Conservation (phyloP, 768 basidiomycete species). For the Botryobasidium botryosum region DNA sequence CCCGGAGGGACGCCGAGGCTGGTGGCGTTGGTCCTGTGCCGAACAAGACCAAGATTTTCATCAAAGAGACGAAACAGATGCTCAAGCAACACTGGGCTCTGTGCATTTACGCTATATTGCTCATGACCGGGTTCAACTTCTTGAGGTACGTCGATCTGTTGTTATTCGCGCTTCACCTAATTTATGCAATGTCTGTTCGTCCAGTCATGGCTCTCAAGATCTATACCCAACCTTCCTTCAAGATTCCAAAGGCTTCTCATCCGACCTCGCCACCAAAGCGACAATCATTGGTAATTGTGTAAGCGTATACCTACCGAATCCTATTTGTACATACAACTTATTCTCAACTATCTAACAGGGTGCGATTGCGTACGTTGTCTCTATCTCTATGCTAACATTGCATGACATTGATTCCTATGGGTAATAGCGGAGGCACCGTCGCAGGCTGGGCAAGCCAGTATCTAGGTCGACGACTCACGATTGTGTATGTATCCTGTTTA, state of each 20-base stretch:
- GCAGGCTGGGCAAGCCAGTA: slow-evolving; percentile 62
- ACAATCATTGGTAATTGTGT: slow-evolving; percentile 71
- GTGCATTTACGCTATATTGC: slow-evolving; percentile 67
- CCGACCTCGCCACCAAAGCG: slow-evolving; percentile 45
- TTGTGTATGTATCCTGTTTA: slow-evolving; percentile 30
- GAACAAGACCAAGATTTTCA: slow-evolving; percentile 29
- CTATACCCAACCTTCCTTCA: slow-evolving; percentile 68
- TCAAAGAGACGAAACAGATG: slow-evolving; percentile 59
- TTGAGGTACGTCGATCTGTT: neutral
- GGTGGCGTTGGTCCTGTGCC: slow-evolving; percentile 9
- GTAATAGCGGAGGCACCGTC: slow-evolving; percentile 56
- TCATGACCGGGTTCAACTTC: slow-evolving; percentile 20
- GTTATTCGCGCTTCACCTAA: neutral
- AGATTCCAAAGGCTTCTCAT: slow-evolving; percentile 39
- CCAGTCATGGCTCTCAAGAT: slow-evolving; percentile 59
- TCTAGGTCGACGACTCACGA: slow-evolving; percentile 69
- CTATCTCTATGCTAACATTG: too few relatives aligned
- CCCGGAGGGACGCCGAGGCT: slow-evolving; percentile 17
- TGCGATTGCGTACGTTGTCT: slow-evolving; percentile 30
- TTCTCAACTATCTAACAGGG: slow-evolving; percentile 18
- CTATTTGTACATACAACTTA: neutral
- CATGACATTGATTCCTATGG: too few relatives aligned
- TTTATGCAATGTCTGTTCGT: slow-evolving; percentile 26
- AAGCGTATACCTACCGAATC: slow-evolving; percentile 13
- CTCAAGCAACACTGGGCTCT: slow-evolving; percentile 64